Percentiles rank a stretch among this genome's conserved stretches.
phyloP scores from a whole-genome alignment of 495 filamentous ascomycete species.

The Xylaria grammica region DNA sequence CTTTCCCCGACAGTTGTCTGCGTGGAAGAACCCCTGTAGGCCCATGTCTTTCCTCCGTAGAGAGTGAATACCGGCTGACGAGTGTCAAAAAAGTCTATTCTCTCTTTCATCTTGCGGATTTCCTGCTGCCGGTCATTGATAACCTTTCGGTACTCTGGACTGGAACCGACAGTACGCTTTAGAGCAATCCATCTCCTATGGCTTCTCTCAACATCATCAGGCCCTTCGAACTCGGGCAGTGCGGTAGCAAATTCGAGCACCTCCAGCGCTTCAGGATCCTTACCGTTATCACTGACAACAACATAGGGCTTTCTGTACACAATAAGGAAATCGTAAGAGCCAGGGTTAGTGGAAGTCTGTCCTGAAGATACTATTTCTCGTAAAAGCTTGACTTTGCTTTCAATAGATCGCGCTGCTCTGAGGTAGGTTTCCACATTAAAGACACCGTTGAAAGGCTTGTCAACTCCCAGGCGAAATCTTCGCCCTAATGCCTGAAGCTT shows the following conservation, averaged over 20 bases:
- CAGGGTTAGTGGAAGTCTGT: background rate
- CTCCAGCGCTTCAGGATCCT: background rate
- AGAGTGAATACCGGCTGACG: background rate
- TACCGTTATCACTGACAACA: background rate
- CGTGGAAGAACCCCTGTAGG: no score
- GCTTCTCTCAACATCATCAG: background rate
- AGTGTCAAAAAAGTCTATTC: background rate
- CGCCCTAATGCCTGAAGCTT: slow-evolving; percentile 7
- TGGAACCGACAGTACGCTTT: background rate
- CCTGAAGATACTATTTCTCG: background rate
- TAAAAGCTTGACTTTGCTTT: slow-evolving; percentile 9
- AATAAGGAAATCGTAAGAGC: slow-evolving; percentile 1
- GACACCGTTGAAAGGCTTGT: background rate
- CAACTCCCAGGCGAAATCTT: background rate
- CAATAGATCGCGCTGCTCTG: background rate
- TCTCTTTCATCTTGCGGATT: background rate
- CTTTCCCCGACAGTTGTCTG: background rate
- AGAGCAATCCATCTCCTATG: slow-evolving; percentile 6
- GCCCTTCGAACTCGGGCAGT: background rate
- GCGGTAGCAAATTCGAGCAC: slow-evolving; percentile 6
- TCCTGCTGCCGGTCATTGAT: background rate
- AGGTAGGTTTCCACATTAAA: slow-evolving; percentile 13
- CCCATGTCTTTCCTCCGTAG: background rate
- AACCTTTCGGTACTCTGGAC: background rate
- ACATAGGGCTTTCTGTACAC: background rate